Percentiles rank a stretch among this genome's conserved stretches.
Evolutionary conservation across 768 basidiomycete genomes (phyloP).

Genomic region (Rhodosporidiobolus odoratus): DNA sequence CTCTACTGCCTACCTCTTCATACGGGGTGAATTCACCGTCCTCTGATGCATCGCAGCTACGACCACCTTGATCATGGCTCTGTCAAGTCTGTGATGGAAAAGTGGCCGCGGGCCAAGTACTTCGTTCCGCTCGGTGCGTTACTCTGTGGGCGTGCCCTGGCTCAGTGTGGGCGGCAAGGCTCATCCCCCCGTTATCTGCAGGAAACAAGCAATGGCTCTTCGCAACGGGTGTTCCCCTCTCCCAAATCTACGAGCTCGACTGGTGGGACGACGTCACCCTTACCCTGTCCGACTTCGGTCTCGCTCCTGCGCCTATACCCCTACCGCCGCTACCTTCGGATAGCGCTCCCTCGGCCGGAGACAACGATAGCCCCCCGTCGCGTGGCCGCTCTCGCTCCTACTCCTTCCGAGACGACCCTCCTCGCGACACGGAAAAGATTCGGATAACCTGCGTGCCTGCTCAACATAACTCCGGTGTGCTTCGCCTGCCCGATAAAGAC

Average conservation of each 20-base stretch:
- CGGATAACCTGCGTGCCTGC: slow-evolving; percentile 50
- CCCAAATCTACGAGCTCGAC: slow-evolving; percentile 48
- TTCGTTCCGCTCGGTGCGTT: slow-evolving; percentile 50
- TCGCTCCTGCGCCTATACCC: not conserved
- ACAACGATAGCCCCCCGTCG: not conserved
- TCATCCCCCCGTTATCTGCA: slow-evolving; percentile 11
- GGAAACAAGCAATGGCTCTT: slow-evolving; percentile 46
- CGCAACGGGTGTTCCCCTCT: slow-evolving; percentile 45
- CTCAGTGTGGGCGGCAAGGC: too few species aligned
- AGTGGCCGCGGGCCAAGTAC: slow-evolving; percentile 43
- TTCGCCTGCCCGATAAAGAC: not conserved
- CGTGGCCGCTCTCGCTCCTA: slow-evolving; percentile 1
- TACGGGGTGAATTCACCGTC: too few species aligned
- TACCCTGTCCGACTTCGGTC: slow-evolving; percentile 17
- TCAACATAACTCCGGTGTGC: slow-evolving; percentile 51
- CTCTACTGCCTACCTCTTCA: too few species aligned
- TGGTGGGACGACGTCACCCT: slow-evolving; percentile 50
- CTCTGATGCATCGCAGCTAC: slow-evolving; percentile 43
- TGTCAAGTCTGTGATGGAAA: slow-evolving; percentile 43
- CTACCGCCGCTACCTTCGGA: not conserved
- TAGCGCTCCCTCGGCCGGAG: not conserved
- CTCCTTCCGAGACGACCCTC: not conserved
- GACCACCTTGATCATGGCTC: slow-evolving; percentile 51
- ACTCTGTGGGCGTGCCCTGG: too few species aligned
- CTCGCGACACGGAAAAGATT: slow-evolving; percentile 28